Base-by-base conservation (phyloP, 1,139 yeast species). In the Candida mesenterica region DNA sequence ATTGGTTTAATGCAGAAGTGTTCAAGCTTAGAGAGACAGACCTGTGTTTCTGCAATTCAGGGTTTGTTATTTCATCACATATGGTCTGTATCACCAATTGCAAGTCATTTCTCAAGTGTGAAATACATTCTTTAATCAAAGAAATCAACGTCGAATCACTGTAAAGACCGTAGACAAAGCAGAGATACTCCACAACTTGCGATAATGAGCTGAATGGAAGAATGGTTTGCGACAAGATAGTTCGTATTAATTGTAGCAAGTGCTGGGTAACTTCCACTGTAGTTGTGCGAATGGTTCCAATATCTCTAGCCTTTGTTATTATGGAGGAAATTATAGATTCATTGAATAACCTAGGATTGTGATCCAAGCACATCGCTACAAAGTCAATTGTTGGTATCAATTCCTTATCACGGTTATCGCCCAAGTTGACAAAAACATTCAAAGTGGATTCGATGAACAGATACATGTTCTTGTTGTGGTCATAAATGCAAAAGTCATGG, bases 401-500 rank as follows among this genome's bases (percentile, higher is more conserved):
- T 25, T 25, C 17, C n/a, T 9, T 7, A 19, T 6, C 6, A 19
- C 6, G 9, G 36, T 46, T 31, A n/a, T 26, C 24, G 7, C 27
- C 14, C 15, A 15, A 20, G 4, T 23, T 24, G 9, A 19, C 15
- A 24, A 30, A 30, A 7, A 8, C 15, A 5, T 5, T 13, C 29
- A 44, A 27, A 4, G 36, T 32, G 15, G 30, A 14, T 12, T 39
- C 40, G 14, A 48, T 71, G 26, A 74, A 73, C 5, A 53, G 49
- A 5, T 72, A 59, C 33, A 82, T 55, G 23, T 79, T 75, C 30
- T 52, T 52, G 5, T 60, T 59, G 16, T 57, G 60, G 34, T 72
- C 71, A 26, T 73, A 71, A 13, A 77, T 65, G 36, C 77, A 70
- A 34, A 80, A 67, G 32, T 79, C 86, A 38, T 73, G 74, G 31